Conservation (phyloP, 2,329 filamentous ascomycete species). For the Tolypocladium tundrense region DNA sequence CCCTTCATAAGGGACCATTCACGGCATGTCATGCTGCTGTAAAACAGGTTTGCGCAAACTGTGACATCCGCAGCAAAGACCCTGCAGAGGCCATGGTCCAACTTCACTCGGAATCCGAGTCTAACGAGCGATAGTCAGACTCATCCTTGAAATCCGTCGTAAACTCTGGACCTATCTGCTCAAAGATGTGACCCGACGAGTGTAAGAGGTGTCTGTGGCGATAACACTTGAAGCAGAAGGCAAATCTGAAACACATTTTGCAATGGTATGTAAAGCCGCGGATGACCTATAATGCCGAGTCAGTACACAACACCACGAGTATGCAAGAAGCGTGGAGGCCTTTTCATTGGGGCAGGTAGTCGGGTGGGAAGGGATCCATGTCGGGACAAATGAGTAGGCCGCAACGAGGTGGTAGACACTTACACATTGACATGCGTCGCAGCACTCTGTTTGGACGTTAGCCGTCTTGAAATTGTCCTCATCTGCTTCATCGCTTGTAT, state of each 20-base stretch:
- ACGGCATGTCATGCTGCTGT: too few relatives aligned
- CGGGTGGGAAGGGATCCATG: too few relatives aligned
- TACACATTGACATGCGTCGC: not conserved
- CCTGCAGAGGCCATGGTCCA: not conserved
- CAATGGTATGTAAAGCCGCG: not conserved
- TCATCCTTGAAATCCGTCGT: not conserved
- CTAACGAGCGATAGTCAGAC: not conserved
- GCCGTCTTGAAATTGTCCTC: not conserved
- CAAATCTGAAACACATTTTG: not conserved
- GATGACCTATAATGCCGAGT: not conserved
- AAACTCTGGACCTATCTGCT: not conserved
- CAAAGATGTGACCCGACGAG: not conserved
- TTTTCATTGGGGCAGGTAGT: not conserved
- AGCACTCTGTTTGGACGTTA: not conserved
- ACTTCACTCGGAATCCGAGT: not conserved
- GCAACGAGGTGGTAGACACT: not conserved
- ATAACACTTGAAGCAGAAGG: not conserved
- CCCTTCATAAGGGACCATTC: too few relatives aligned
- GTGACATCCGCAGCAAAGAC: too few relatives aligned
- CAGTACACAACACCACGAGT: not conserved
- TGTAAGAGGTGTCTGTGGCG: not conserved
- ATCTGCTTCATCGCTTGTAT: not conserved
- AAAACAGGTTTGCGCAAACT: too few relatives aligned
- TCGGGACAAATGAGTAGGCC: not conserved
- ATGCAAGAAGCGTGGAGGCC: not conserved